Evolutionary conservation across 805 yeast species (phyloP), one percentile per base, ranked within the genome.

Genomic region (Pichia manshurica): DNA sequence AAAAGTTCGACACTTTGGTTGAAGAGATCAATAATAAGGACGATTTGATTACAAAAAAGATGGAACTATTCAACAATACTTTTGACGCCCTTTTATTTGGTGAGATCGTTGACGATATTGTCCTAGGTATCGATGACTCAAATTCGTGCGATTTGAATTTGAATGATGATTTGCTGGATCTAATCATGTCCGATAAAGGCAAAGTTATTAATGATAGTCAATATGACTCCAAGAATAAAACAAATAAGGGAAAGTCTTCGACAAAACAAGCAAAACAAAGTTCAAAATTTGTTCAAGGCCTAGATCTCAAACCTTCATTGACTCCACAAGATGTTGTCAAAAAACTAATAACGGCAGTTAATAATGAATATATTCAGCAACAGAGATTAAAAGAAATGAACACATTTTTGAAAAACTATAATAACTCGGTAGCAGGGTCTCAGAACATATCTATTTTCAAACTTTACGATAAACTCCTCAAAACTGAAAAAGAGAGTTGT

Each of bases 351-450:
- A 66, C 75, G 25, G 79, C 79, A 46, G 65, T 85, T 17, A 73
- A 79, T 44, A 70, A 75, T 52, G 79, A 80, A 47, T 81, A 76
- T 54, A 70, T 79, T 45, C 84, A 84, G 55, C 79, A 73, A 53
- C 69, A 76, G 53, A 73, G 79, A 48, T 61, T 84, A 46, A 67
- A 68, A 39, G 73, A 82, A 10, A 66, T 85, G 37, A 79, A 78
- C 32, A 67, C 64, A 21, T 84, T 82, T 54, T 60, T 84, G 49
- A 64, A 65, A 38, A 73, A 72, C 49, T 85, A 80, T 55, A 73
- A 66, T 12, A 52, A 54, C 22, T 50, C 47, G 8, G 41, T 53
- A 4, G 50, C 51, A 1, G 50, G 49, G 5, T 23, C 28, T 25
- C 43, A 46, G 25, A 38, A 28, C 38, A 33, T 37, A 7, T 32